Evolutionary conservation across 2,329 filamentous ascomycete genomes (phyloP), one percentile per base, ranked within the genome.

Genomic region (Diaporthe amygdali): DNA sequence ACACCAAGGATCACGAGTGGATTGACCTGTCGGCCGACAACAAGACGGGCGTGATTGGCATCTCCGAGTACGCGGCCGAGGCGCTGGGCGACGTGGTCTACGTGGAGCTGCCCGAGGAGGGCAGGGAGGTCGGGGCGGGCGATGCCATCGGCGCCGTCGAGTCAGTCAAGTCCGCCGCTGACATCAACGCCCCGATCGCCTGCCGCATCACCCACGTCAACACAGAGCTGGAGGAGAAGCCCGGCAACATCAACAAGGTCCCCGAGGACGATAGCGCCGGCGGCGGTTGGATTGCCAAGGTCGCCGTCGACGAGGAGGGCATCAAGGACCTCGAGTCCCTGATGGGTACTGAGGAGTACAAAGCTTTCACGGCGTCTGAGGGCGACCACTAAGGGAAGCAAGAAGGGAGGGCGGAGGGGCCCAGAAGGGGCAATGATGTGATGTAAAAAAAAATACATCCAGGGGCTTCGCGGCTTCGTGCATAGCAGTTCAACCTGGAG

Each of bases 1-100:
- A 97, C 88, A 98, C 96, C 75, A 93, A 95, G 82, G 96, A 98
- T 81, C 96, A 99, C 87, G 96, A 99, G 87, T 99, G 96, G 96
- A 91, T 99, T 81, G 95, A 98, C 83, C 86, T 97, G 72, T 92
- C 91, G 70, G 90, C 90, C 66, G 93, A 97, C 84, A 91, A 92
- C 81, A 96, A 93, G 83, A 92, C 92, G 63, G 95, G 94, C 86
- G 90, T 88, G 66, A 86, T 92, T 76, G 96, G 96, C 73, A 97
- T 99, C 82, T 96, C 94, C 70, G 88, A 92, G 77, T 98, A 97
- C 87, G 96, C 96, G 25, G 94, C 96, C 76, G 90, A 97, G 78
- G 92, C 94, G 76, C 93, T 99, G 74, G 96, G 96, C 76, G 96
- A 99, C 81, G 95, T 98, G 72, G 96, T 99, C 80, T 99, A 93